Evolutionary conservation across 129 eudicot species (phyloP).

Genomic region (Flaveria robusta): DNA sequence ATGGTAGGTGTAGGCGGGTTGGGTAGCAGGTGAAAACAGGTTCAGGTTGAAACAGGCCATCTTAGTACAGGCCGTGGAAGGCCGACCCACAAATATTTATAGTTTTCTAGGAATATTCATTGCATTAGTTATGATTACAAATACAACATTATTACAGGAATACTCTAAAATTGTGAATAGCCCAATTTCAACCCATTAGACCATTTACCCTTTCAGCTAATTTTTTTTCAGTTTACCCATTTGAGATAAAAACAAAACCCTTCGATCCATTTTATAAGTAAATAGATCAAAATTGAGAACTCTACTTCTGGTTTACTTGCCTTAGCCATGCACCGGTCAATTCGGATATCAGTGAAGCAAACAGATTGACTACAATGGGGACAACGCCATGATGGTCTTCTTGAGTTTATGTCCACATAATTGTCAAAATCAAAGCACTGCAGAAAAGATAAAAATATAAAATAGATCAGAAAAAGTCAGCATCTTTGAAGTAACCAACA

Average conservation of each 20-base stretch:
- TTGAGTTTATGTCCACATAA: slow-evolving; percentile 75
- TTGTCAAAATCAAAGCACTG: slow-evolving; percentile 86
- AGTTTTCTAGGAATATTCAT: not conserved
- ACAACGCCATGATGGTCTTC: slow-evolving; percentile 92
- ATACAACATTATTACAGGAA: not conserved
- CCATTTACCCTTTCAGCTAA: not conserved
- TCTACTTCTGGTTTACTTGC: slow-evolving; percentile 47
- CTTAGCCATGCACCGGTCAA: slow-evolving; percentile 73
- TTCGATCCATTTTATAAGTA: not conserved
- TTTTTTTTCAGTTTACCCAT: not conserved
- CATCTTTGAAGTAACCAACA: not conserved
- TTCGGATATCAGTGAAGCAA: slow-evolving; percentile 68
- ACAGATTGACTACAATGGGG: slow-evolving; percentile 81
- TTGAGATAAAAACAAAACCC: not conserved
- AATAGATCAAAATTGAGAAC: not conserved
- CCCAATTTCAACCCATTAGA: not conserved
- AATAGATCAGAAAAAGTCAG: not conserved
- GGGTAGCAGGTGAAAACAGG: not conserved
- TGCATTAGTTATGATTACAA: not conserved
- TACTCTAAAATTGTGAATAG: not conserved
- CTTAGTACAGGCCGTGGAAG: not conserved
- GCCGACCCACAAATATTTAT: not conserved
- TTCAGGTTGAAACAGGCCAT: not conserved
- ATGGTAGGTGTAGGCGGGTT: not conserved
- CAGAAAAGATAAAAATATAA: not conserved